A percentile compares a stretch with the other conserved stretches of the same genome.
These are phyloP conservation scores for Mangifera indica DNA, from an alignment of 345 rosid species.

Conservation along the genomic window DNA sequence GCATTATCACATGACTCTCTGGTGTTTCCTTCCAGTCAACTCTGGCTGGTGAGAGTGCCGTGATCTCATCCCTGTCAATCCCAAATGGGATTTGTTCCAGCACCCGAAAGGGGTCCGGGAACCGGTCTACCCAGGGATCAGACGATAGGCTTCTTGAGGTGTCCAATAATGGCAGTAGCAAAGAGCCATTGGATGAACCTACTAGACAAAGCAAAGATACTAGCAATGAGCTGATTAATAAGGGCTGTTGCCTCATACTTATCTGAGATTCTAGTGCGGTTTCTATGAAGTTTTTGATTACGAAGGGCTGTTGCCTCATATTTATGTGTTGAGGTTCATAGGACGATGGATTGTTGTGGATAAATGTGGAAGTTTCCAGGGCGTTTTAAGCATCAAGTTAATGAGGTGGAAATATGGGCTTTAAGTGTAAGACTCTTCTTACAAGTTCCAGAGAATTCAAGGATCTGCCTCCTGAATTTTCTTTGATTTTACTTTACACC, in stretches of 20 bases:
- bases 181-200: constrained; percentile 32
- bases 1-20: constrained; percentile 55
- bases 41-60: constrained; percentile 46
- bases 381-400: neutral
- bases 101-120: constrained; percentile 56
- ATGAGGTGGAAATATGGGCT: constrained; percentile 6
- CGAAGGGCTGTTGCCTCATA: no score
- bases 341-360: neutral
- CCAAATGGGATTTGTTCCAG: constrained; percentile 66
- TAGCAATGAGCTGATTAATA: constrained; percentile 4
- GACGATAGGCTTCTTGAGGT: constrained; percentile 39
- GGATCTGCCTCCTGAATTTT: neutral
- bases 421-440: constrained; percentile 2
- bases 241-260: constrained; percentile 20
- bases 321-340: neutral
- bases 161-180: constrained; percentile 46
- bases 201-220: constrained; percentile 20
- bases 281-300: neutral
- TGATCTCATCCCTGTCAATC: constrained; percentile 42
- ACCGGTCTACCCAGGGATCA: constrained; percentile 46
- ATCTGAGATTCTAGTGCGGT: neutral
- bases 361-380: constrained; percentile 37
- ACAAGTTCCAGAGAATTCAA: constrained; percentile 22
- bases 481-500: neutral
- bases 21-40: constrained; percentile 93